These are phyloP conservation scores for Trifolium dubium DNA, from an alignment of 306 rosid genomes.

Conservation along the genomic window DNA sequence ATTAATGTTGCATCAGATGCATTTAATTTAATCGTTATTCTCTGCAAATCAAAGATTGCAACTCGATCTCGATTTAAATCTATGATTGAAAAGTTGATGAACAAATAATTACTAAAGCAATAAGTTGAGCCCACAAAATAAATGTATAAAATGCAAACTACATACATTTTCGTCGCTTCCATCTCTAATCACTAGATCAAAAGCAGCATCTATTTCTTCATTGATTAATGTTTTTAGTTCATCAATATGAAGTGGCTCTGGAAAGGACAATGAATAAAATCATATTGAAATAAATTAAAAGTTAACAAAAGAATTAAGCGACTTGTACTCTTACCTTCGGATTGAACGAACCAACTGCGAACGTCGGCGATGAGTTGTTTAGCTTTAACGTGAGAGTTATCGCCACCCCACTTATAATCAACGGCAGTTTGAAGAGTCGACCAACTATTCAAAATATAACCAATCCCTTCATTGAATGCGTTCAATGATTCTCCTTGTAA, in stretches of 20 bases:
- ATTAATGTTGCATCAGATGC: too few relatives aligned
- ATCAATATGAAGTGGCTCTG: constrained; percentile 66
- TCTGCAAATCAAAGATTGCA: background rate
- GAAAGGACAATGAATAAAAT: constrained; percentile 5
- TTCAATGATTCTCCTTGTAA: constrained; percentile 20
- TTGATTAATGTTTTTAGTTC: constrained; percentile 63
- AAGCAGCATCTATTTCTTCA: constrained; percentile 42
- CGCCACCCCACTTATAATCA: constrained; percentile 84
- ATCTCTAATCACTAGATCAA: background rate
- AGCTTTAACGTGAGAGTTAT: constrained; percentile 51
- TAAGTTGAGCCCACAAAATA: background rate
- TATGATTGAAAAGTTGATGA: background rate
- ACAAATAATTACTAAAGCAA: background rate
- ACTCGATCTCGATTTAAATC: background rate
- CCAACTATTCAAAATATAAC: constrained; percentile 55
- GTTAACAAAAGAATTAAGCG: background rate
- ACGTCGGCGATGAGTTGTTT: constrained; percentile 50
- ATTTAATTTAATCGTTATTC: background rate
- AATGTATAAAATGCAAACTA: background rate
- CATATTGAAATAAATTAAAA: background rate
- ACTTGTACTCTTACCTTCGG: constrained; percentile 52
- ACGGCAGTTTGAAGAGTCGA: constrained; percentile 63
- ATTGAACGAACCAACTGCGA: constrained; percentile 54
- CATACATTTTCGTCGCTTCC: background rate
- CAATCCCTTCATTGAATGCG: constrained; percentile 57